Evolutionary conservation across 352 stramenopile genomes (phyloP).

Genomic region (Phytophthora syringae): DNA sequence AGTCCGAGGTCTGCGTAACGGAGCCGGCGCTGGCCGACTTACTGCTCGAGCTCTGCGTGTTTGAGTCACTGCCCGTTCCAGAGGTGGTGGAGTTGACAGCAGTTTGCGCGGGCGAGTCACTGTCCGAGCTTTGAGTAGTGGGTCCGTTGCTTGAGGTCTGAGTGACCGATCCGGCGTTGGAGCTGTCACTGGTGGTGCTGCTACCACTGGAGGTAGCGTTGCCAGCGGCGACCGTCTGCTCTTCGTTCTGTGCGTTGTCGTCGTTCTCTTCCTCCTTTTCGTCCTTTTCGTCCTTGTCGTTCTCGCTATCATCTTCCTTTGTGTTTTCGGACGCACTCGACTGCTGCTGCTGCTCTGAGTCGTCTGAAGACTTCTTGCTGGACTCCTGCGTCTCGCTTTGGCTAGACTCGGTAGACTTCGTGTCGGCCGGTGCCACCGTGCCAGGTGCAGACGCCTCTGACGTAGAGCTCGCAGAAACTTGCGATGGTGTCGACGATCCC

Average conservation of each 20-base stretch:
- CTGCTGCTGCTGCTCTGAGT: background rate
- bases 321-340: background rate
- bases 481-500: conserved; percentile 3
- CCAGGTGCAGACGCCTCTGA: background rate
- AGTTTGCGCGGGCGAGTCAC: background rate
- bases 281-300: background rate
- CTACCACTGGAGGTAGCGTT: background rate
- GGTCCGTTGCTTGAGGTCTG: background rate
- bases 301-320: background rate
- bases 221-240: background rate
- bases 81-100: no score
- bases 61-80: no score
- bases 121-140: background rate
- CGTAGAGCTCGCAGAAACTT: background rate
- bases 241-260: conserved; percentile 10
- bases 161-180: conserved; percentile 2
- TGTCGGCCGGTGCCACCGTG: background rate
- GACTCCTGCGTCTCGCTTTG: background rate
- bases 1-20: background rate
- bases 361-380: background rate
- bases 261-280: conserved; percentile 1
- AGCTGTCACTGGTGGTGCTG: background rate
- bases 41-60: no score
- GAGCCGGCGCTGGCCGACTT: no score
- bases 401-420: background rate